Conservation (phyloP, 2,329 filamentous ascomycete species). For the Fusarium protoensiforme region DNA sequence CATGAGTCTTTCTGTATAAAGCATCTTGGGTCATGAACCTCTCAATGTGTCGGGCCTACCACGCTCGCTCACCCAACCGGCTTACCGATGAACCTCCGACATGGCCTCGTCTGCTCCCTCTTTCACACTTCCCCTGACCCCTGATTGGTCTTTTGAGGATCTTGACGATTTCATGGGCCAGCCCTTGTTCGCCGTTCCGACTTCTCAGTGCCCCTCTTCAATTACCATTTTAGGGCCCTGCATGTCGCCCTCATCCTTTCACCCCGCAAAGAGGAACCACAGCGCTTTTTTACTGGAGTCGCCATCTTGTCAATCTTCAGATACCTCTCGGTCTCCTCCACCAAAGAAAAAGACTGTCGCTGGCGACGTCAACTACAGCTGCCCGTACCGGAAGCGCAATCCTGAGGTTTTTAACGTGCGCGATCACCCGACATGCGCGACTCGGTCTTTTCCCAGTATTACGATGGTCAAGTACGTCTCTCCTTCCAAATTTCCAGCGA, state of each 20-base stretch:
- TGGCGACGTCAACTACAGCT: not conserved
- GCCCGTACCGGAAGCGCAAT: slow-evolving; percentile 2
- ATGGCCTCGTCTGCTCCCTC: not conserved
- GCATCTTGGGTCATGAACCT: not conserved
- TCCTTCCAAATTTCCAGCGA: not conserved
- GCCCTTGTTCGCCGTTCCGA: not conserved
- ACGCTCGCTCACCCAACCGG: not conserved
- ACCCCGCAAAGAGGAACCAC: not conserved
- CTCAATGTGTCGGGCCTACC: not conserved
- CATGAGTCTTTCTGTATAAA: not conserved
- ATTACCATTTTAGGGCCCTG: not conserved
- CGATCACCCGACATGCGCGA: not conserved
- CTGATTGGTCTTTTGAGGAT: not conserved
- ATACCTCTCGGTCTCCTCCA: not conserved
- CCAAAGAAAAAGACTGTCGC: not conserved
- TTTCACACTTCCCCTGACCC: not conserved
- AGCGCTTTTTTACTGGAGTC: not conserved
- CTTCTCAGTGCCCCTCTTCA: not conserved
- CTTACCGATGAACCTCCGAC: not conserved
- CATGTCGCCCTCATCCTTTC: not conserved
- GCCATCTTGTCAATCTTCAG: not conserved
- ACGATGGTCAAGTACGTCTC: not conserved
- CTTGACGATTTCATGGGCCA: not conserved
- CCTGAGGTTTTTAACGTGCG: not conserved
- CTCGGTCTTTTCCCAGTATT: not conserved